Base-by-base conservation (phyloP, 495 filamentous ascomycete genomes). In the Amniculicola lignicola region DNA sequence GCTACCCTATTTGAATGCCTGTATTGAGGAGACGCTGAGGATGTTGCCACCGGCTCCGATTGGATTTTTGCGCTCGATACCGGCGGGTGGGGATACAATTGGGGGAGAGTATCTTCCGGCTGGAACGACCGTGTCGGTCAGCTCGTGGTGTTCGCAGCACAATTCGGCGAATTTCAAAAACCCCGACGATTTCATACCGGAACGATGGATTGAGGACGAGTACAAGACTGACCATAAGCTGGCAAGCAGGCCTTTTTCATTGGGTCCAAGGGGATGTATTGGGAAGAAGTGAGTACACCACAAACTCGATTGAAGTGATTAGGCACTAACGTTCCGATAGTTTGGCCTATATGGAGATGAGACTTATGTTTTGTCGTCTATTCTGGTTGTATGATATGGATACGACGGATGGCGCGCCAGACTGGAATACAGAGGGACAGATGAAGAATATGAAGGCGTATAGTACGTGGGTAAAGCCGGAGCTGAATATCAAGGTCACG, bases 311-410 rank as follows among this genome's bases (percentile, higher is more conserved):
- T n/a, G n/a, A n/a, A n/a, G n/a, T n/a, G n/a, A n/a, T n/a, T n/a
- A n/a, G n/a, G n/a, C 14, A 33, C 29, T 49, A 39, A 48, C 27
- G 16, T 4, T 29, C 21, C 43, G 14, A 1, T 25, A 76, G 74
- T 51, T 64, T 76, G 37, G 71, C 74, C 44, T 75, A 75, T 21
- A 68, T 71, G 7, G 74, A 77, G 60, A 73, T 77, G 67, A 69
- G 70, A 5, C 49, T 75, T 4, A 70, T 72, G 23, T 40, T 76
- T 2, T 64, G 71, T 3, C 63, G 68, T 7, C 50, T 78, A 35
- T 60, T 78, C 27, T 75, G 65, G 64, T 70, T 73, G 23, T 79
- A 78, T 37, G 76, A 79, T 49, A 57, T 77, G 44, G 45, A 56
- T 22, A 66, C 68, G 29, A 63, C 58, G 11, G 68, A 70, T 12